Evolutionary conservation across 2,329 filamentous ascomycete species (phyloP).

Genomic region (Pseudogymnoascus sp.): DNA sequence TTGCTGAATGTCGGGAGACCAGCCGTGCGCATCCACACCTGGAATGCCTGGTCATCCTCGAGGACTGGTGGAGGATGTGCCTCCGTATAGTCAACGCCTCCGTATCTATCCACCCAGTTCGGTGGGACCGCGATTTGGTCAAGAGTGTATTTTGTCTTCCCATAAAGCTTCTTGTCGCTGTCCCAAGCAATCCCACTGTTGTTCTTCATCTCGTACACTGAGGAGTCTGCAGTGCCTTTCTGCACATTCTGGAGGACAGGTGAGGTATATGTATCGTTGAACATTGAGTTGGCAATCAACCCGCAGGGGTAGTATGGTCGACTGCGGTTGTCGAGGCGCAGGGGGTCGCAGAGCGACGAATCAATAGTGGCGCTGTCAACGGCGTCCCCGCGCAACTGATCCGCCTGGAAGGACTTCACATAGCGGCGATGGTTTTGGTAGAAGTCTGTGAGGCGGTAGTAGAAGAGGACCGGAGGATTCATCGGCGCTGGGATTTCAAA

Average conservation of each 20-base stretch:
- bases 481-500: constrained; percentile 77
- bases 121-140: constrained; percentile 69
- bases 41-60: constrained; percentile 71
- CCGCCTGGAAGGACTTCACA: constrained; percentile 76
- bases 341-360: constrained; percentile 65
- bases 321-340: constrained; percentile 45
- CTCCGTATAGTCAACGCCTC: constrained; percentile 55
- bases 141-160: constrained; percentile 55
- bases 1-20: constrained; percentile 94
- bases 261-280: constrained; percentile 80
- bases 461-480: constrained; percentile 76
- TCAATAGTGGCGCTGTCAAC: constrained; percentile 54
- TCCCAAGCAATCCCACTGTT: constrained; percentile 71
- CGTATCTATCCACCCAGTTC: constrained; percentile 71
- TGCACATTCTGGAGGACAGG: constrained; percentile 53
- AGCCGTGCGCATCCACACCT: constrained; percentile 98
- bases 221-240: constrained; percentile 33
- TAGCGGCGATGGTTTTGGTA: constrained; percentile 98
- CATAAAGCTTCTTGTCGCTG: constrained; percentile 75
- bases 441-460: constrained; percentile 95
- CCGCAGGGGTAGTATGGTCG: constrained; percentile 90
- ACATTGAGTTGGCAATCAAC: constrained; percentile 90
- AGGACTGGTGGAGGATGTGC: constrained; percentile 62
- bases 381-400: constrained; percentile 70
- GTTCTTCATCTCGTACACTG: constrained; percentile 64